phyloP scores from a whole-genome alignment of 805 yeast genomes.

The Ogataea paraovalis region DNA sequence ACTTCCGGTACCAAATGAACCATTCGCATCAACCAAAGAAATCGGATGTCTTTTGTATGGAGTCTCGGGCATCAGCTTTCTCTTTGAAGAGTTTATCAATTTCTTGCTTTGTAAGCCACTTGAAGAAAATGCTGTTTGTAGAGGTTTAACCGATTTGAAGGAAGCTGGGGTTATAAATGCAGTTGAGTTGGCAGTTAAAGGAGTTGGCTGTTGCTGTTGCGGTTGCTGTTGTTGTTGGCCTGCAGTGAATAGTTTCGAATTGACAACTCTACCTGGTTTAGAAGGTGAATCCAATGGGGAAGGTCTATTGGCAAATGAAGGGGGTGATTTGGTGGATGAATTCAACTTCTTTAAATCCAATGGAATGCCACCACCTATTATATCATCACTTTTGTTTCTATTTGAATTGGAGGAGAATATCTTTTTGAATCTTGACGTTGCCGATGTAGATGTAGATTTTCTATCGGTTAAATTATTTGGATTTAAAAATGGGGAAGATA shows the following conservation, averaged over 20 bases:
- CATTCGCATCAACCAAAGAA: constrained; percentile 25
- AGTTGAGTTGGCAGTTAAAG: constrained; percentile 10
- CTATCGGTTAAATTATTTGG: constrained; percentile 12
- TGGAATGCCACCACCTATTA: constrained; percentile 14
- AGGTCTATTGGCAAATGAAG: constrained; percentile 1
- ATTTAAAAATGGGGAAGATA: constrained; percentile 25
- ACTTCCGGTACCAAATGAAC: constrained; percentile 18
- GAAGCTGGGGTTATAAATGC: constrained; percentile 46
- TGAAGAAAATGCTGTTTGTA: constrained; percentile 78
- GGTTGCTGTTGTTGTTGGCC: neutral
- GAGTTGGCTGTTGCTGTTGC: constrained; percentile 10
- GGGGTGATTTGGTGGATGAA: constrained; percentile 11
- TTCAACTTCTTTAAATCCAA: constrained; percentile 17
- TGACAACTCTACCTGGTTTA: constrained; percentile 7
- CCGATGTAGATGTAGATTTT: constrained; percentile 18
- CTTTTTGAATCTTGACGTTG: constrained; percentile 22
- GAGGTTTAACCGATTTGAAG: constrained; percentile 72
- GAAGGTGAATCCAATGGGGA: constrained; percentile 21
- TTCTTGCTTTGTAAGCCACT: constrained; percentile 67
- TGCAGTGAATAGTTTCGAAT: neutral
- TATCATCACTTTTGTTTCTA: constrained; percentile 5
- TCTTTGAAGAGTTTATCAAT: constrained; percentile 36
- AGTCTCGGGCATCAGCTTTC: constrained; percentile 53
- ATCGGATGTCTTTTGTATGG: constrained; percentile 51
- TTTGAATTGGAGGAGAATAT: constrained; percentile 14